Conservation (phyloP, 2,329 filamentous ascomycete genomes). For the Teratosphaeria epicoccoides region DNA sequence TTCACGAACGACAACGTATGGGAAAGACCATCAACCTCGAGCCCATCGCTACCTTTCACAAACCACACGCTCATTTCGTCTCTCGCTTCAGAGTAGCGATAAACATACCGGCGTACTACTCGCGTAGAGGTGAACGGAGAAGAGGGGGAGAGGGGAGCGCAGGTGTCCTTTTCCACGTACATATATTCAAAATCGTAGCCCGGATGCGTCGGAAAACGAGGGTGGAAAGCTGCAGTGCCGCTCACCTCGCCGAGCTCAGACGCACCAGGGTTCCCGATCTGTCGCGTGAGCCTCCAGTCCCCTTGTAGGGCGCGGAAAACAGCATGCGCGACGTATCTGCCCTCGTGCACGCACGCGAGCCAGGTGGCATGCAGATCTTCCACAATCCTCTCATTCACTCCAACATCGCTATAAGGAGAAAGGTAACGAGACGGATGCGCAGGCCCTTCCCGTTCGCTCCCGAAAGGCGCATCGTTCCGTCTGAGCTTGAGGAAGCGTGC, state of each 20-base stretch:
- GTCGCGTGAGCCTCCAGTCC: conserved; percentile 19
- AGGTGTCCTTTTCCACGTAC: conserved; percentile 21
- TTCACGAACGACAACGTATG: conserved; percentile 54
- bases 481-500: conserved; percentile 46
- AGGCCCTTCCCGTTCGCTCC: conserved; percentile 39
- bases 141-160: conserved; percentile 8
- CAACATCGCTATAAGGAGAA: conserved; percentile 19
- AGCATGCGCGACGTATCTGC: conserved; percentile 20
- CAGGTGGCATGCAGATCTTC: conserved; percentile 33
- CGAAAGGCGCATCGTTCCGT: conserved; percentile 29
- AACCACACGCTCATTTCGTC: conserved; percentile 66
- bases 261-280: conserved; percentile 16
- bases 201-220: conserved; percentile 15
- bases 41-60: conserved; percentile 50
- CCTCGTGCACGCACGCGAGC: conserved; percentile 13
- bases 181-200: conserved; percentile 24
- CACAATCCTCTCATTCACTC: conserved; percentile 36
- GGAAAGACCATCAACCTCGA: conserved; percentile 60
- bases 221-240: conserved; percentile 22
- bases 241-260: conserved; percentile 19
- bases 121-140: conserved; percentile 40
- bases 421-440: conserved; percentile 27
- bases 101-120: conserved; percentile 58
- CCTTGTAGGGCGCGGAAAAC: conserved; percentile 25
- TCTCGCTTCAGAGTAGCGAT: conserved; percentile 52